Base-by-base conservation (phyloP, 371 early-diverging fungal species). In the Mucor sp. region DNA sequence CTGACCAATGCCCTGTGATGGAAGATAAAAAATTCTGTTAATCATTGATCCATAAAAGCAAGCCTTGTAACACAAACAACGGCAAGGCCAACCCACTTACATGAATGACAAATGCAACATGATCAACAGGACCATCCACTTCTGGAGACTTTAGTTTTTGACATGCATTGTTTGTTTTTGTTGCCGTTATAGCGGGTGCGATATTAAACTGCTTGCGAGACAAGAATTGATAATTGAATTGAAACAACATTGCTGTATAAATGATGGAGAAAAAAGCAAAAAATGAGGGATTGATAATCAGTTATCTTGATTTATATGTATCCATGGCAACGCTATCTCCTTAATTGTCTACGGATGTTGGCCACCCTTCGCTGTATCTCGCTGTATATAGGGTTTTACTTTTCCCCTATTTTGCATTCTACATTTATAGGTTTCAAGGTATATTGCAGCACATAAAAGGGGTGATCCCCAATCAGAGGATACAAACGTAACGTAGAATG, bases 1-100 rank as follows among this genome's bases (percentile, higher is more conserved):
- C 67, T 85, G 81, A n/a, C 90, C 90, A 82, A 90, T 90, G 39
- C 90, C 90, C 82, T 82, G 64, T 53, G 39, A 37, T 23, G 47
- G 35, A 27, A 17, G 50, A 41, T 33, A 55, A 57, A 32, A n/a
- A 28, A 14, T 3, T 15, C 27, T 53, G 53, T 53, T 53, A 53
- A 53, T 53, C 23, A 14, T 27, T 53, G 23, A 21, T 47, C 47
- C 47, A 47, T 47, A 19, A 44, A 44, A 19, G 44, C 17, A 35
- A 33, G 33, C 33, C 9, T 41, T 15, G 41, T 41, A 41, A 41
- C 41, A 41, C 41, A 41, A 17, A 41, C 41, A 41, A 17, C 17
- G 41, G 41, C 41, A 41, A 41, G 41, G 4, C 30, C 28, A 41
- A 41, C 14, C 7, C 35, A 62, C 71, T 69, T 82, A 70, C 82